A percentile compares a stretch with the other conserved stretches of the same genome.
These are phyloP conservation scores for Allium sativum DNA, from an alignment of 106 monocot genomes.

Conservation along the genomic window DNA sequence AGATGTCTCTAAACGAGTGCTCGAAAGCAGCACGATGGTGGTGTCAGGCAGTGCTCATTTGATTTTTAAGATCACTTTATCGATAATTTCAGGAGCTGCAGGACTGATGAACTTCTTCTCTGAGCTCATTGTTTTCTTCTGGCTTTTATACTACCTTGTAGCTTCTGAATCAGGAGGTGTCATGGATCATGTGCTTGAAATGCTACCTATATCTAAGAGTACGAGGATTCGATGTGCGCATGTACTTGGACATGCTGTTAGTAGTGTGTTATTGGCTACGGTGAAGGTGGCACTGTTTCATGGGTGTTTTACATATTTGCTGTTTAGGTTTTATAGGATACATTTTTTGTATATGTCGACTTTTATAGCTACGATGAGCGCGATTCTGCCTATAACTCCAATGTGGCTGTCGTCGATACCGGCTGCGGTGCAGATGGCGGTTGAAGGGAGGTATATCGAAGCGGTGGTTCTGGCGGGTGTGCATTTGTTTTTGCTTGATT, in stretches of 20 bases:
- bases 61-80: slow-evolving; percentile 17
- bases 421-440: slow-evolving; percentile 25
- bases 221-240: slow-evolving; percentile 23
- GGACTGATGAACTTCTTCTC: slow-evolving; percentile 36
- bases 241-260: slow-evolving; percentile 34
- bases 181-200: slow-evolving; percentile 27
- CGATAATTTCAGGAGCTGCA: slow-evolving; percentile 33
- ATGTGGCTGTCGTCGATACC: slow-evolving; percentile 38
- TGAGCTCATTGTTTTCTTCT: slow-evolving; percentile 35
- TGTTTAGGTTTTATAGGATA: slow-evolving; percentile 33
- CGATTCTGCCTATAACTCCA: slow-evolving; percentile 25
- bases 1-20: slow-evolving; percentile 18
- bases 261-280: slow-evolving; percentile 28
- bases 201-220: slow-evolving; percentile 30
- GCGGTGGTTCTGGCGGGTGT: slow-evolving; percentile 19
- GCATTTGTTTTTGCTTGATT: slow-evolving; percentile 33
- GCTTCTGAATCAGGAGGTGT: slow-evolving; percentile 34
- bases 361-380: slow-evolving; percentile 22
- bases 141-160: slow-evolving; percentile 40
- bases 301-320: slow-evolving; percentile 34
- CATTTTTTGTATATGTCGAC: slow-evolving; percentile 47
- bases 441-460: slow-evolving; percentile 28
- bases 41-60: slow-evolving; percentile 25
- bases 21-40: slow-evolving; percentile 28
- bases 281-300: slow-evolving; percentile 44